Evolutionary conservation across 106 monocot species (phyloP), one percentile per base, ranked within the genome.

Genomic region (Cymbidium sinense): DNA sequence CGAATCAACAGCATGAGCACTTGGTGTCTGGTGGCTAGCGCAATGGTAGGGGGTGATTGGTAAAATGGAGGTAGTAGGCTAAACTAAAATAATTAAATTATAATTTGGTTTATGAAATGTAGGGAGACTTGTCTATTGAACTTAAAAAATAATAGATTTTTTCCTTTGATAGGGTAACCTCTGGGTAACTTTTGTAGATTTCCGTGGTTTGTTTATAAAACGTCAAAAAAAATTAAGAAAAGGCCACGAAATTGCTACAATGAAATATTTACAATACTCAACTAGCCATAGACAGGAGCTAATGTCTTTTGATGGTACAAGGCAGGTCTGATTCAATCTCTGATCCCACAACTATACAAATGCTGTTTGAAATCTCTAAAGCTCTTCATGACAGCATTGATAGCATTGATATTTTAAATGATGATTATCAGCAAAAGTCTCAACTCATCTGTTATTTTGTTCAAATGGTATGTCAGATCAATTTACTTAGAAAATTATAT

Each of bases 321-420:
- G 27, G 41, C 79, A 84, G 83, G 52, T 75, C 51, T 76, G 50
- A 23, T 69, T 19, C 41, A 70, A 79, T 79, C 8, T 55, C 43
- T 54, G 76, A 84, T 70, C 83, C 79, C 28, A 76, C 36, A 39
- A 76, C 36, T 27, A 58, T 79, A 76, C 79, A 79, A 29, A 41
- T 75, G 34, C 79, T 84, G 19, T 84, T 84, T 79, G 83, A 84
- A 79, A 79, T 75, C 28, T 79, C 70, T 70, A 79, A 79, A 76
- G 37, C 54, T 15, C 76, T 84, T 52, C 79, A 79, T 79, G 70
- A 79, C 75, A 79, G 79, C 73, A 51, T 79, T 69, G n/a, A n/a
- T n/a, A n/a, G n/a, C n/a, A n/a, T 79, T 70, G 75, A 76, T 79
- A 50, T 76, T 31, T 70, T 76, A 70, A 70, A 79, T 39, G 50